A percentile compares a stretch with the other conserved stretches of the same genome.
These are phyloP conservation scores for Persicaria maculosa DNA, from an alignment of 148 eudicot genomes.

Conservation along the genomic window DNA sequence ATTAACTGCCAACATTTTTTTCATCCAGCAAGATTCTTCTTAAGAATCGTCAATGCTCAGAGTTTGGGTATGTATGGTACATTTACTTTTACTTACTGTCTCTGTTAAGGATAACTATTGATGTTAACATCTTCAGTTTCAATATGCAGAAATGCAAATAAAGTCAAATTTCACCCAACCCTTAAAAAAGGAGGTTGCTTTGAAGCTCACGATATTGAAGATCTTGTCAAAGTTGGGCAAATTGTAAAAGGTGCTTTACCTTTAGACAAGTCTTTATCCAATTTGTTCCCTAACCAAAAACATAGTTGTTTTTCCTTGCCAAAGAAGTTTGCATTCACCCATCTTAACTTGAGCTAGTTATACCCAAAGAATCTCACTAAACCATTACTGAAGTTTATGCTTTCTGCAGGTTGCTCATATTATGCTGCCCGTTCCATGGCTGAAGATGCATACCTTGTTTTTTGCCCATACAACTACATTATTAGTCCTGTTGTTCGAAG, in stretches of 20 bases:
- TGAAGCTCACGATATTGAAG: constrained; percentile 96
- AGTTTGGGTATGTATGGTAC: constrained; percentile 56
- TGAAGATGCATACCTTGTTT: constrained; percentile 70
- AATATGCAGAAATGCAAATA: constrained; percentile 58
- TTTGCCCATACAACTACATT: constrained; percentile 89
- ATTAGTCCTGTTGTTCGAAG: constrained; percentile 71
- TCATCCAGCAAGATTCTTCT: constrained; percentile 68
- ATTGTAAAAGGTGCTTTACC: constrained; percentile 49
- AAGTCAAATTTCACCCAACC: constrained; percentile 72
- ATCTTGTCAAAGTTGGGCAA: constrained; percentile 84
- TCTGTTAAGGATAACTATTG: constrained; percentile 14
- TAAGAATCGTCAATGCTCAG: constrained; percentile 49
- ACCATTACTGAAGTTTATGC: not conserved
- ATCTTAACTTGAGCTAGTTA: not conserved
- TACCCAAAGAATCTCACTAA: not conserved
- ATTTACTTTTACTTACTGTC: constrained; percentile 8
- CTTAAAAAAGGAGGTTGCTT: constrained; percentile 78
- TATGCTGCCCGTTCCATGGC: constrained; percentile 92
- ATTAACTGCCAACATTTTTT: constrained; percentile 12
- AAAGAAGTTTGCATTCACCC: not conserved
- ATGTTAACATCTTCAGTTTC: constrained; percentile 6
- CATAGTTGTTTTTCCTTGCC: constrained; percentile 1
- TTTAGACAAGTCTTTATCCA: not conserved
- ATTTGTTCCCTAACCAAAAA: not conserved
- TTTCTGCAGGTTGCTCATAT: constrained; percentile 86